Evolutionary conservation across 2,329 filamentous ascomycete genomes (phyloP), one percentile per base, ranked within the genome.

Genomic region (Clonostachys rhizophaga): DNA sequence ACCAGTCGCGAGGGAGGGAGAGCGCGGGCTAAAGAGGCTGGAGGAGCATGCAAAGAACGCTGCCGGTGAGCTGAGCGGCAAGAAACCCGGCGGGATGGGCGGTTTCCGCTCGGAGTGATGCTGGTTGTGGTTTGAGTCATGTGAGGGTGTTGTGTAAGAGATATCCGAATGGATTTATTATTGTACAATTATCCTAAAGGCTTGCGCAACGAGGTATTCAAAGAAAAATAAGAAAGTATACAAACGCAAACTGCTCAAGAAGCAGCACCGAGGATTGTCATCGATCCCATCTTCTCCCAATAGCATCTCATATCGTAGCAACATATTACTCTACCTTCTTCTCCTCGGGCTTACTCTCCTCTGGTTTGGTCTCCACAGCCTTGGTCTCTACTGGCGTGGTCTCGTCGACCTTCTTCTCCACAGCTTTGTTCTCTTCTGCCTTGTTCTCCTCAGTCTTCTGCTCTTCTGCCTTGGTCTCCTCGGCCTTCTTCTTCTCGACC

Each of bases 51-150:
- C 55, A 16, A 48, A 53, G n/a, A 50, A 52, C 30, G 49, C 58
- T 8, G 50, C 62, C 41, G 53, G 53, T 10, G 57, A 63, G 50
- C 40, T 66, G 51, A 65, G 63, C 17, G 63, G 63, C 3, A 50
- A 60, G 40, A 64, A 57, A 42, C 55, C 55, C 2, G 44, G 55
- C 14, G 47, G 49, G 5, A 53, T 63, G 54, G 60, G 60, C 10
- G 50, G 54, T 4, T 66, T 64, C 48, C 54, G 63, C 36, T 51
- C 57, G 35, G 62, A 66, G 42, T 61, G 16, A 12, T 18, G 14
- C 17, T 8, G 13, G 36, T 39, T 10, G 24, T 30, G 24, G 24
- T 30, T 30, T 30, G 24, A 30, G 3, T 30, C 8, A 30, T 3
- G 24, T 30, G 24, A 30, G 8, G 24, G 9, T 30, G 24, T 30